Percentiles rank a stretch among this genome's conserved stretches.
These are phyloP conservation scores for Ganoderma meredithae DNA, from an alignment of 1,284 basidiomycete species.

Conservation along the genomic window DNA sequence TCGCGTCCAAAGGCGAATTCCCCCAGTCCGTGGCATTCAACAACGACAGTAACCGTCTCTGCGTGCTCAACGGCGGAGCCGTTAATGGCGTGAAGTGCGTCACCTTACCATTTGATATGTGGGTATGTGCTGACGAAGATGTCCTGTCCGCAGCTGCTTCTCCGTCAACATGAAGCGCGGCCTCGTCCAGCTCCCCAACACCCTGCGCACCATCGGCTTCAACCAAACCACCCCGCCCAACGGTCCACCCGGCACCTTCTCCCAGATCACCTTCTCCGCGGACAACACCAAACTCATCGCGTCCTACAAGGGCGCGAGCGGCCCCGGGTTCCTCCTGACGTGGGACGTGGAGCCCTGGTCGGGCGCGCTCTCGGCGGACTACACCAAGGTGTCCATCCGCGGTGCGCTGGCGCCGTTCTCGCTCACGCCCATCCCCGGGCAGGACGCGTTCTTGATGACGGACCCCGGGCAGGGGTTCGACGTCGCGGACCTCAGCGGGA, in stretches of 20 bases:
- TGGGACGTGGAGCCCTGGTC: conserved; percentile 48
- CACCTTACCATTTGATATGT: not conserved
- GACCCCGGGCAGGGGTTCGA: conserved; percentile 45
- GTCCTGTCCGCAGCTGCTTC: conserved; percentile 48
- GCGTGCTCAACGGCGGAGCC: conserved; percentile 54
- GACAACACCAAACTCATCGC: conserved; percentile 51
- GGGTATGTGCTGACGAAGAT: not conserved
- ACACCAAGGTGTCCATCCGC: conserved; percentile 33
- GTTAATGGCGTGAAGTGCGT: conserved; percentile 55
- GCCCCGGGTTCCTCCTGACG: conserved; percentile 54
- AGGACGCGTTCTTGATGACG: conserved; percentile 43
- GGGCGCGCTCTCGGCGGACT: conserved; percentile 41
- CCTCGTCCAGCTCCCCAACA: conserved; percentile 48
- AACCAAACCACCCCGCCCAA: conserved; percentile 53
- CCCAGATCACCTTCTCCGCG: conserved; percentile 54
- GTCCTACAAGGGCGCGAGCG: conserved; percentile 54
- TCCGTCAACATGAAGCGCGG: conserved; percentile 48
- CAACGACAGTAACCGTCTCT: conserved; percentile 48
- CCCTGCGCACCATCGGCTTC: conserved; percentile 49
- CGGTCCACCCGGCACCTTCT: conserved; percentile 49
- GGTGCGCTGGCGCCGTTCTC: conserved; percentile 44
- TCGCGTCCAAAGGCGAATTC: conserved; percentile 55
- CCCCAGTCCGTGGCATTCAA: conserved; percentile 56
- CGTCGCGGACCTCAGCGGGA: conserved; percentile 39
- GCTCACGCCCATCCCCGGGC: conserved; percentile 41